phyloP scores from a whole-genome alignment of 176 grass and related monocot species.

The Carex kokanica region DNA sequence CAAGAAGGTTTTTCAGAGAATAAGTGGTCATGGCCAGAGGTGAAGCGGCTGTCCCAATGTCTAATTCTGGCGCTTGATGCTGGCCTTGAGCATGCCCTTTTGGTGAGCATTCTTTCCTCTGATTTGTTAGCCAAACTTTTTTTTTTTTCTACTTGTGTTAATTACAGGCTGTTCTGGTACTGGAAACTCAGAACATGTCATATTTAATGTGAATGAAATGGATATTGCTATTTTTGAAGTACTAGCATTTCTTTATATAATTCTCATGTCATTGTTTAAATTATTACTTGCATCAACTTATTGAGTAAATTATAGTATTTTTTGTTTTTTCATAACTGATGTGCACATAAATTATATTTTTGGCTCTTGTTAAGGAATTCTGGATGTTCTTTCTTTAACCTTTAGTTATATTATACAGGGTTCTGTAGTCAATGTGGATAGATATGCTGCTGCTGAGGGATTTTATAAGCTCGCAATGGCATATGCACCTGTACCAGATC shows the following conservation, averaged over 20 bases:
- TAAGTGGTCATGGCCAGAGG: constrained; percentile 92
- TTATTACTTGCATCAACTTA: not conserved
- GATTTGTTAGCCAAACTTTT: not conserved
- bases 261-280: not conserved
- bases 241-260: not conserved
- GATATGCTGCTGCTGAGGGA: constrained; percentile 85
- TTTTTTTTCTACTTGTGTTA: not conserved
- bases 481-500: constrained; percentile 88
- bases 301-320: not conserved
- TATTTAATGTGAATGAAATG: not conserved
- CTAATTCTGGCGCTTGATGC: constrained; percentile 95
- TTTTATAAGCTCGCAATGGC: constrained; percentile 95
- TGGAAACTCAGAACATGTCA: not conserved
- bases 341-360: not conserved
- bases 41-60: constrained; percentile 79
- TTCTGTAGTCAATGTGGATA: constrained; percentile 66
- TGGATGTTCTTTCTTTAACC: constrained; percentile 1
- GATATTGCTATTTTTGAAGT: not conserved
- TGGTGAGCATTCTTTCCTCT: constrained; percentile 46
- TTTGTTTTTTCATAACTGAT: constrained; percentile 12
- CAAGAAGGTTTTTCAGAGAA: constrained; percentile 70
- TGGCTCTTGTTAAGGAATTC: not conserved
- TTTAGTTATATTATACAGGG: constrained; percentile 42
- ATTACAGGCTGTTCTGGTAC: not conserved
- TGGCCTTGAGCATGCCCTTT: constrained; percentile 82